phyloP scores from a whole-genome alignment of 805 yeast genomes.

The Kluyveromyces wickerhamii region DNA sequence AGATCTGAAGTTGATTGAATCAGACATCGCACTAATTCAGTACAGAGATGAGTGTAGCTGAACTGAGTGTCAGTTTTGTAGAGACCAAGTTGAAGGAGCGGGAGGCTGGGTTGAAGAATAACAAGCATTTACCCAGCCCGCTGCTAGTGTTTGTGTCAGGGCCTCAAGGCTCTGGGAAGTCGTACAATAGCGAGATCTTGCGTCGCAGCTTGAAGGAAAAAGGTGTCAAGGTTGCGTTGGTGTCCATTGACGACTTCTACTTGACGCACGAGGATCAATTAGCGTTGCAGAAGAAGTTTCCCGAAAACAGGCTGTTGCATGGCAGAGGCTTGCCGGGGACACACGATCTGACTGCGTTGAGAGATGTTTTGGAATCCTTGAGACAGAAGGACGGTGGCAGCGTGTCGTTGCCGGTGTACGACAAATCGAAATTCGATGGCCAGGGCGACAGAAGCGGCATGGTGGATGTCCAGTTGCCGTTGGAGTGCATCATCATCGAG shows the following conservation, averaged over 20 bases:
- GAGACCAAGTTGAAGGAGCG: background rate
- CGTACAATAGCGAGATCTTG: conserved; percentile 43
- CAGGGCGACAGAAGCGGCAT: conserved; percentile 62
- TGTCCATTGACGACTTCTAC: conserved; percentile 86
- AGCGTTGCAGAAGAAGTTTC: conserved; percentile 32
- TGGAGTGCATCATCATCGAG: conserved; percentile 70
- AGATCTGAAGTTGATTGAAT: no score
- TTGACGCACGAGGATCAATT: conserved; percentile 56
- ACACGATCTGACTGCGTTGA: conserved; percentile 51
- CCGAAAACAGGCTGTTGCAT: conserved; percentile 47
- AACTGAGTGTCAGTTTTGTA: background rate
- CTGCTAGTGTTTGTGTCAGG: conserved; percentile 54
- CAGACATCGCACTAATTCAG: no score
- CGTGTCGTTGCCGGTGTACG: conserved; percentile 54
- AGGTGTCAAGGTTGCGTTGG: conserved; percentile 33
- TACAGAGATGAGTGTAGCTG: background rate
- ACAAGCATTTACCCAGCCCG: conserved; percentile 22
- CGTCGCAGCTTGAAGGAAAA: conserved; percentile 33
- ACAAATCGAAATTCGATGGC: conserved; percentile 64
- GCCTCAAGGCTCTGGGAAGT: conserved; percentile 78
- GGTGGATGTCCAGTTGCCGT: conserved; percentile 28
- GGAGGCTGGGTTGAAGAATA: no score
- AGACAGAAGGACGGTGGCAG: conserved; percentile 5
- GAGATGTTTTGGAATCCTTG: conserved; percentile 25
- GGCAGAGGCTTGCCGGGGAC: conserved; percentile 95